Conservation (phyloP, 1,284 basidiomycete species). For the Malassezia obtusa region DNA sequence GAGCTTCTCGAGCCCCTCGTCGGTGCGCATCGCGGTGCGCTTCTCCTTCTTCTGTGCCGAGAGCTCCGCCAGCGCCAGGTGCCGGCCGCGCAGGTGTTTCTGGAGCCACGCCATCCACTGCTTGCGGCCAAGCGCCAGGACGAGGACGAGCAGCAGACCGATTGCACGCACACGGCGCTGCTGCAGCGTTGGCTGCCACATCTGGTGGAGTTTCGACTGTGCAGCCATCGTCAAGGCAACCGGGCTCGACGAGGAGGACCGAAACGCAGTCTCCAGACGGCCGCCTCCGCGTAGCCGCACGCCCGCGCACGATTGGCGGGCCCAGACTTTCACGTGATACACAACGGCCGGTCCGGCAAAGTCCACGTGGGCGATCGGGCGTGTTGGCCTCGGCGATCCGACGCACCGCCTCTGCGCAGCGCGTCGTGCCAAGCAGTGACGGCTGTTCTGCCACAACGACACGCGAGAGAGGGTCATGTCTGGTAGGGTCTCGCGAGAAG, state of each 20-base stretch:
- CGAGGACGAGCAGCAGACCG: conserved; percentile 6
- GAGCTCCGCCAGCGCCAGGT: not conserved
- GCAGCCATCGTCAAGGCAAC: conserved; percentile 3
- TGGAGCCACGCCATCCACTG: not conserved
- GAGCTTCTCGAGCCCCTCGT: conserved; percentile 36
- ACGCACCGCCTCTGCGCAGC: conserved; percentile 1
- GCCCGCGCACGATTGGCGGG: not conserved
- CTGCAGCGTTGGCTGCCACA: not conserved
- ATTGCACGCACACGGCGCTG: conserved; percentile 1
- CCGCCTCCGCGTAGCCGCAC: not conserved
- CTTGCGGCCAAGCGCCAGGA: conserved; percentile 8
- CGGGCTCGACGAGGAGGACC: not conserved
- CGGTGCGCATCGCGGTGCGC: conserved; percentile 8
- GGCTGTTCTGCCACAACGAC: no score
- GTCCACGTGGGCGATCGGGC: conserved; percentile 7
- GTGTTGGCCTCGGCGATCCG: conserved; percentile 8
- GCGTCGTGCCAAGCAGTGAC: not conserved
- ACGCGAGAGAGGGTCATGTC: no score
- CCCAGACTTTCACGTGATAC: not conserved
- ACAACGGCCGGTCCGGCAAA: not conserved
- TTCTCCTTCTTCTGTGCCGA: not conserved
- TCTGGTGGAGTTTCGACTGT: conserved; percentile 9
- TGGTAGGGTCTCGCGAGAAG: no score
- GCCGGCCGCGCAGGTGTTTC: not conserved
- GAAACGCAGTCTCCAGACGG: not conserved